Conservation (phyloP, 805 yeast species). For the Saturnispora galanensis region DNA sequence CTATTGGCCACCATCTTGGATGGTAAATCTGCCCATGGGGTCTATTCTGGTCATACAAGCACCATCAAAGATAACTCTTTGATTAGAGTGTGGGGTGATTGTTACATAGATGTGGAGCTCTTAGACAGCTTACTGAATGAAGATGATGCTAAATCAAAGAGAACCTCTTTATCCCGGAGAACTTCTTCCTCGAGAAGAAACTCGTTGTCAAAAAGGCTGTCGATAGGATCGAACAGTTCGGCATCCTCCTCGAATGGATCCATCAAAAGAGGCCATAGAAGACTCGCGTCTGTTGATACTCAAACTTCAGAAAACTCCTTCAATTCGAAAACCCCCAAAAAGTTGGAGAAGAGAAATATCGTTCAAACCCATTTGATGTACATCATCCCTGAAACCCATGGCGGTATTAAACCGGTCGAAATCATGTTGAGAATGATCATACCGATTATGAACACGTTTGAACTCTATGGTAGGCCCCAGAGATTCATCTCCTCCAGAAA, state of each 20-base stretch:
- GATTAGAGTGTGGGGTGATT: conserved; percentile 46
- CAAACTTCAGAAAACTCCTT: conserved; percentile 20
- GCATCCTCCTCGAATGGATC: conserved; percentile 14
- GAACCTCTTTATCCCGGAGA: too few relatives aligned
- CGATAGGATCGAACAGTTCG: conserved; percentile 22
- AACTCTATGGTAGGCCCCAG: conserved; percentile 64
- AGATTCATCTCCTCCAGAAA: conserved; percentile 49
- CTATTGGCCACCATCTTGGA: conserved; percentile 40
- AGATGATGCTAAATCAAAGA: conserved; percentile 6
- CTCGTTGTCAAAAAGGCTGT: conserved; percentile 20
- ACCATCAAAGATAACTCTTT: conserved; percentile 50
- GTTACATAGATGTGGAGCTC: conserved; percentile 34
- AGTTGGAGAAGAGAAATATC: conserved; percentile 17
- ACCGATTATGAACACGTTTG: conserved; percentile 62
- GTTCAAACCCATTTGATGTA: conserved; percentile 23
- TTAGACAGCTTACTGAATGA: conserved; percentile 10
- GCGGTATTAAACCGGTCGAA: conserved; percentile 62
- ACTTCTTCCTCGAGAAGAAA: conserved; percentile 1
- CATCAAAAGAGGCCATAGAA: conserved; percentile 12
- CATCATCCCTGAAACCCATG: conserved; percentile 58
- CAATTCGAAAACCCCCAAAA: conserved; percentile 17
- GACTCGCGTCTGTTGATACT: conserved; percentile 22
- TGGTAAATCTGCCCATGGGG: conserved; percentile 39
- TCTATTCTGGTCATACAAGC: conserved; percentile 48
- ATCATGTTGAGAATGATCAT: conserved; percentile 62